Base-by-base conservation (phyloP, 2,329 filamentous ascomycete genomes). In the Paracamarosporium sp. region DNA sequence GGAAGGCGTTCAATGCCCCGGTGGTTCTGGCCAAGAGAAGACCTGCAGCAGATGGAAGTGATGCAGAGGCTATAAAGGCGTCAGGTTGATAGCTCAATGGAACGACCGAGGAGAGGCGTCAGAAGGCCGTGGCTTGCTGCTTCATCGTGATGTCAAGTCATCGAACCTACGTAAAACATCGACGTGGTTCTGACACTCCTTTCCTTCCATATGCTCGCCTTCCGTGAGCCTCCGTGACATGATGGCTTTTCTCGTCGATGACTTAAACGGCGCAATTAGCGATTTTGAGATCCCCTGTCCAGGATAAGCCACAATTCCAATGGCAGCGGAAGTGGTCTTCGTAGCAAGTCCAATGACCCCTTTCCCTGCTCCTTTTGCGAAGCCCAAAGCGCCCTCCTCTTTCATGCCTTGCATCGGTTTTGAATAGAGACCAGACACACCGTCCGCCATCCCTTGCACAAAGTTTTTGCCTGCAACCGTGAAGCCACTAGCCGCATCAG, bases 401-500 rank as follows among this genome's bases (percentile, higher is more conserved):
- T 83, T 83, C 12, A 84, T 85, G 13, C 87, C 92, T 55, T 83
- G 83, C 1, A 88, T 73, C 0, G 92, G 92, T 62, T 94, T 91
- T 0, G 86, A 92, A 5, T 93, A 82, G 1, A 96, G 78, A 0
- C 91, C 92, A 1, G 90, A 87, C 24, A 93, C 84, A 1, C 91
- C 92, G 67, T 94, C 90, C 68, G 86, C 92, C 33, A 95, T 79
- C 0, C 92, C 91, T 53, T 87, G 84, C 0, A 86, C 88, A 53
- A 94, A 88, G 68, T 90, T 90, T 74, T 82, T 91, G 2, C 90
- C 86, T 1, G 92, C 92, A 33, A 91, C 87, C 59, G 83, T 86
- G 22, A 68, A 65, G 0, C 76, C 78, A 31, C 66, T 71, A 33
- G 73, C 71, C 65, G 68, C 74, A 31, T 75, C 73, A 5, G 61